A percentile compares a stretch with the other conserved stretches of the same genome.
These are phyloP conservation scores for Coniophora puteana DNA, from an alignment of 1,284 basidiomycete species.

Conservation along the genomic window DNA sequence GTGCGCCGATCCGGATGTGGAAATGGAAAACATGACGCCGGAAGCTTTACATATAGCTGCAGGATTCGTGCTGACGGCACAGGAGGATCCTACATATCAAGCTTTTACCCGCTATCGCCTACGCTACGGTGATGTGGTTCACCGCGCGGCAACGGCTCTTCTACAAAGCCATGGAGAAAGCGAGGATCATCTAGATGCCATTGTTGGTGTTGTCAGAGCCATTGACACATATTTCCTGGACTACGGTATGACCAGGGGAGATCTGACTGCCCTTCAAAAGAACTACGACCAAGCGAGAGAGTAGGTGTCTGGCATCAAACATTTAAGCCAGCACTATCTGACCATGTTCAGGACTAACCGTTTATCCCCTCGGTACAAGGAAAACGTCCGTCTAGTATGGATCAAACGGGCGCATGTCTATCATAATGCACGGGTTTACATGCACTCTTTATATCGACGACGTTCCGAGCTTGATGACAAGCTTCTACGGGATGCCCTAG, in stretches of 20 bases:
- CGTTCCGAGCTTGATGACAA: constrained; percentile 80
- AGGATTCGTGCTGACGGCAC: constrained; percentile 73
- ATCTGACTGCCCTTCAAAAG: constrained; percentile 64
- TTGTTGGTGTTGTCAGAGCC: constrained; percentile 65
- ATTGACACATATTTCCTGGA: constrained; percentile 76
- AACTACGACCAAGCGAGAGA: constrained; percentile 66
- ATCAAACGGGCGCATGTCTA: constrained; percentile 80
- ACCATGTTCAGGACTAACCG: constrained; percentile 50
- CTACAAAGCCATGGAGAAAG: constrained; percentile 50
- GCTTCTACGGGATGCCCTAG: constrained; percentile 68
- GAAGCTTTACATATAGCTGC: constrained; percentile 53
- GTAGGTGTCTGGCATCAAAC: constrained; percentile 36
- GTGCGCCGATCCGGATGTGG: constrained; percentile 56
- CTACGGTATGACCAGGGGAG: constrained; percentile 61
- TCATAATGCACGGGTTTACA: constrained; percentile 67
- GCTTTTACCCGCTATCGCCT: constrained; percentile 56
- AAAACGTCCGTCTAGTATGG: constrained; percentile 73
- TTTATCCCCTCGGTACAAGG: constrained; percentile 68
- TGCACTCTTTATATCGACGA: constrained; percentile 79
- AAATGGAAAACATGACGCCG: constrained; percentile 69
- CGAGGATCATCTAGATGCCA: constrained; percentile 93
- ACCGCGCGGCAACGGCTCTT: constrained; percentile 68
- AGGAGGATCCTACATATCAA: constrained; percentile 74
- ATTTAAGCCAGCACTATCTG: neutral
- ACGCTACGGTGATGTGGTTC: constrained; percentile 69